These are phyloP conservation scores for Trichoderma afroharzianum DNA, from an alignment of 2,329 filamentous ascomycete species.

Conservation along the genomic window DNA sequence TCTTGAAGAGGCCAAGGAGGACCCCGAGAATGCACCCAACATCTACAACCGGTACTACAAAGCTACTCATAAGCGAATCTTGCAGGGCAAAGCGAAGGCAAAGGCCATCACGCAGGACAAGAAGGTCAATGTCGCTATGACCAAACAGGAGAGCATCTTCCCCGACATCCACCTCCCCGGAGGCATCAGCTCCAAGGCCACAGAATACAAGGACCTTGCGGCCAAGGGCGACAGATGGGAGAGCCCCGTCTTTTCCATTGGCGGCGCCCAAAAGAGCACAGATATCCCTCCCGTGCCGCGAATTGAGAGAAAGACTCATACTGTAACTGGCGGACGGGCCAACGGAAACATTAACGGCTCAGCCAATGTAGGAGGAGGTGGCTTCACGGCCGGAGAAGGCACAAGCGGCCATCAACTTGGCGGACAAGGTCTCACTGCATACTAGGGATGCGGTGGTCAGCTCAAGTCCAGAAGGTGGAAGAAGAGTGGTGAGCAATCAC, in stretches of 20 bases:
- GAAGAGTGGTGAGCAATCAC: neutral
- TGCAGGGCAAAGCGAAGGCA: constrained; percentile 75
- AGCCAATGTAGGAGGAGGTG: constrained; percentile 18
- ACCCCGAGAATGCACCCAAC: constrained; percentile 72
- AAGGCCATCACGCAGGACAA: constrained; percentile 59
- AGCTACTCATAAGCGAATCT: constrained; percentile 69
- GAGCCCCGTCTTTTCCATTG: constrained; percentile 88
- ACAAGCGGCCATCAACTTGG: neutral
- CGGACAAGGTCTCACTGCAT: constrained; percentile 18
- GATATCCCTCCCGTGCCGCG: constrained; percentile 63
- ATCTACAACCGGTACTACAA: constrained; percentile 82
- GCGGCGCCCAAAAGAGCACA: constrained; percentile 67
- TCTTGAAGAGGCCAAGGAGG: constrained; percentile 49
- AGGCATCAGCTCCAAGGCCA: constrained; percentile 89
- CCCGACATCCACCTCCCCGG: constrained; percentile 75
- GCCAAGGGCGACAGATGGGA: constrained; percentile 90
- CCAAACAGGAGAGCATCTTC: constrained; percentile 86
- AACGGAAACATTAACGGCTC: constrained; percentile 3
- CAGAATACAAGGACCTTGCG: constrained; percentile 86
- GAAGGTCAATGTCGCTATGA: constrained; percentile 54
- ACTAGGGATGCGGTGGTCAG: constrained; percentile 21
- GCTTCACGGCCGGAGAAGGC: neutral
- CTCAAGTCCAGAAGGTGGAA: constrained; percentile 3
- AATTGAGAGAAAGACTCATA: constrained; percentile 44
- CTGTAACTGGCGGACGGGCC: constrained; percentile 14